Evolutionary conservation across 1,139 yeast genomes (phyloP).

Genomic region (Schwanniomyces etchellsii): DNA sequence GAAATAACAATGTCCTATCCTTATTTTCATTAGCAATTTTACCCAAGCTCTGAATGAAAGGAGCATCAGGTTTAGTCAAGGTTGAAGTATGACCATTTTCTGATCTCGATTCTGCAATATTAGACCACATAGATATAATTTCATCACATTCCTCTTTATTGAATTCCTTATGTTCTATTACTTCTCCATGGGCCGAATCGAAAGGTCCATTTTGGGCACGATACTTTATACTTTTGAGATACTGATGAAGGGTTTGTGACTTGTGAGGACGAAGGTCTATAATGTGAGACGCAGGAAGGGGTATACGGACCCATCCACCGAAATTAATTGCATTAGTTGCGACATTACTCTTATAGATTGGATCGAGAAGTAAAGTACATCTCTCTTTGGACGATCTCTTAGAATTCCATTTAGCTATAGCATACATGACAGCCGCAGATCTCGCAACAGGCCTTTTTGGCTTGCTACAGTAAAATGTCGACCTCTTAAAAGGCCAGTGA

Average conservation of each 20-base stretch:
- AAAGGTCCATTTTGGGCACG: constrained; percentile 32
- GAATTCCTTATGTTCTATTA: constrained; percentile 18
- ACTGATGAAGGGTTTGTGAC: constrained; percentile 24
- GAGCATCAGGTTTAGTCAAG: constrained; percentile 26
- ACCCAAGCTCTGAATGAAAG: constrained; percentile 25
- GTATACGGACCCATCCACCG: constrained; percentile 33
- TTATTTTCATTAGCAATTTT: constrained; percentile 15
- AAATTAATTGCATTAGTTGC: constrained; percentile 29
- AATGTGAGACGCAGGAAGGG: constrained; percentile 35
- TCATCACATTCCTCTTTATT: constrained; percentile 21
- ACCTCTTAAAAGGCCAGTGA: constrained; percentile 43
- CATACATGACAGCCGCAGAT: constrained; percentile 33
- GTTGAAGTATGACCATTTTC: constrained; percentile 33
- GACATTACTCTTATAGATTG: constrained; percentile 28
- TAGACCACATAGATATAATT: constrained; percentile 29
- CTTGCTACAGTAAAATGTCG: constrained; percentile 32
- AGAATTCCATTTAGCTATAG: constrained; percentile 31
- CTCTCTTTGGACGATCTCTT: constrained; percentile 13
- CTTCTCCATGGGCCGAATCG: constrained; percentile 28
- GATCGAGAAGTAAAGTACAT: constrained; percentile 33
- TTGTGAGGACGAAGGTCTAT: constrained; percentile 32
- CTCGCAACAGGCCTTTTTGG: constrained; percentile 37
- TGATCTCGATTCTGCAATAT: constrained; percentile 31
- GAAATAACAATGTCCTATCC: constrained; percentile 28
- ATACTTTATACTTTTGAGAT: constrained; percentile 35